Percentiles rank a stretch among this genome's conserved stretches.
Conservation (phyloP, 768 basidiomycete genomes). For the Tephrocybe sp. region DNA sequence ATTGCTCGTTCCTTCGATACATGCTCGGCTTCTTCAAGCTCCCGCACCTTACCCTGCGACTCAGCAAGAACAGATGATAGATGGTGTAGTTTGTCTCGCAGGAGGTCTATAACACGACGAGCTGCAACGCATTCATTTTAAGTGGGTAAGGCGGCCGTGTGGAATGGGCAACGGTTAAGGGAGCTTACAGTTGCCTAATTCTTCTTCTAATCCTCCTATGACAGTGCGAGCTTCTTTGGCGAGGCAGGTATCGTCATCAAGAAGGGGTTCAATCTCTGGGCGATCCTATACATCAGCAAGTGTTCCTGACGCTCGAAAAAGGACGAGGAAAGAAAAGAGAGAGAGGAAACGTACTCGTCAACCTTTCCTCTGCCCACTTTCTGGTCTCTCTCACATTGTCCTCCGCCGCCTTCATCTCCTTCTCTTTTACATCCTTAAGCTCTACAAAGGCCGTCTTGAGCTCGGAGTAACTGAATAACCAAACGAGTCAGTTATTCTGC, state of each 20-base stretch:
- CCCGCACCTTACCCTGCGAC: slow-evolving; percentile 27
- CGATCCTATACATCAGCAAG: no score
- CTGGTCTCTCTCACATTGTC: slow-evolving; percentile 10
- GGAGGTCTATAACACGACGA: slow-evolving; percentile 35
- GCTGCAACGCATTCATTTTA: slow-evolving; percentile 20
- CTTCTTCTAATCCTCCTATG: slow-evolving; percentile 25
- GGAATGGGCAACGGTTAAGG: background rate
- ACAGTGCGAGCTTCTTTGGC: slow-evolving; percentile 21
- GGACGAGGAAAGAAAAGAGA: background rate
- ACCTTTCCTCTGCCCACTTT: slow-evolving; percentile 5
- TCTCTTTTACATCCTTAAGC: slow-evolving; percentile 8
- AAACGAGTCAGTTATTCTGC: background rate
- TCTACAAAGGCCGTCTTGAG: slow-evolving; percentile 4
- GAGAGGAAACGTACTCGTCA: slow-evolving; percentile 4
- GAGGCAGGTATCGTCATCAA: slow-evolving; percentile 20
- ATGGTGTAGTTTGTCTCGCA: slow-evolving; percentile 36
- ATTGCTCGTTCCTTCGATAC: slow-evolving; percentile 3
- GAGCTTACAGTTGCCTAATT: slow-evolving; percentile 26
- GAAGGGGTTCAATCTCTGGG: slow-evolving; percentile 20
- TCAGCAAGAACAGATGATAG: slow-evolving; percentile 32
- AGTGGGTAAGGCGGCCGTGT: background rate
- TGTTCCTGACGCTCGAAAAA: no score
- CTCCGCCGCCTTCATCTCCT: background rate
- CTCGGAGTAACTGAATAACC: slow-evolving; percentile 5
- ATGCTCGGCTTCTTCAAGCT: slow-evolving; percentile 34